Evolutionary conservation across 805 yeast species (phyloP).

Genomic region (Candida michaelii): DNA sequence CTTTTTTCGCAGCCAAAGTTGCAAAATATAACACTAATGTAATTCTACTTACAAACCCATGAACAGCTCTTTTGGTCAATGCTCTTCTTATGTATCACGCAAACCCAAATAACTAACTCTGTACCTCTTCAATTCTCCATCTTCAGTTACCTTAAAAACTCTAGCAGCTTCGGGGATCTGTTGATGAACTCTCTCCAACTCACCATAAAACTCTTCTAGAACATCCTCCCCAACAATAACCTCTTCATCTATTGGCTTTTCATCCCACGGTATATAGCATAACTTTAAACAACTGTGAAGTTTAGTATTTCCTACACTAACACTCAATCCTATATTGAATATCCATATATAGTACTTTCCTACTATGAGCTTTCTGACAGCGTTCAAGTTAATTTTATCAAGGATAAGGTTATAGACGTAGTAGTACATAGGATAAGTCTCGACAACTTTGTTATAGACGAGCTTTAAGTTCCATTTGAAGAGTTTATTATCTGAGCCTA

Average conservation of each 20-base stretch:
- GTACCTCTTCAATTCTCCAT: slow-evolving; percentile 15
- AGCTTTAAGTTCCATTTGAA: slow-evolving; percentile 59
- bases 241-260: slow-evolving; percentile 20
- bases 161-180: slow-evolving; percentile 10
- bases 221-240: slow-evolving; percentile 15
- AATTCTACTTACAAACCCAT: too few relatives aligned
- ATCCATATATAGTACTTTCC: slow-evolving; percentile 32
- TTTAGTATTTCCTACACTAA: slow-evolving; percentile 19
- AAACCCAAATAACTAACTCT: slow-evolving; percentile 25
- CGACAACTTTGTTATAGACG: slow-evolving; percentile 17
- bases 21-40: too few relatives aligned
- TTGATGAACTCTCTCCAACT: slow-evolving; percentile 18
- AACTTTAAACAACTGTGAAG: slow-evolving; percentile 29
- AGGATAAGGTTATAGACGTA: slow-evolving; percentile 38
- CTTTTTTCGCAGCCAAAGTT: too few relatives aligned
- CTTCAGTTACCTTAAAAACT: slow-evolving; percentile 17
- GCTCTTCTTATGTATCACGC: not conserved
- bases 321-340: slow-evolving; percentile 33
- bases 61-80: too few relatives aligned
- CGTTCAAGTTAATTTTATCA: slow-evolving; percentile 42
- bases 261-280: slow-evolving; percentile 20
- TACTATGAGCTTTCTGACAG: slow-evolving; percentile 31
- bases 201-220: slow-evolving; percentile 15
- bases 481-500: slow-evolving; percentile 43
- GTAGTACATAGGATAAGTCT: slow-evolving; percentile 34